phyloP scores from a whole-genome alignment of 305 asterid genomes.

The Plantago lanceolata region DNA sequence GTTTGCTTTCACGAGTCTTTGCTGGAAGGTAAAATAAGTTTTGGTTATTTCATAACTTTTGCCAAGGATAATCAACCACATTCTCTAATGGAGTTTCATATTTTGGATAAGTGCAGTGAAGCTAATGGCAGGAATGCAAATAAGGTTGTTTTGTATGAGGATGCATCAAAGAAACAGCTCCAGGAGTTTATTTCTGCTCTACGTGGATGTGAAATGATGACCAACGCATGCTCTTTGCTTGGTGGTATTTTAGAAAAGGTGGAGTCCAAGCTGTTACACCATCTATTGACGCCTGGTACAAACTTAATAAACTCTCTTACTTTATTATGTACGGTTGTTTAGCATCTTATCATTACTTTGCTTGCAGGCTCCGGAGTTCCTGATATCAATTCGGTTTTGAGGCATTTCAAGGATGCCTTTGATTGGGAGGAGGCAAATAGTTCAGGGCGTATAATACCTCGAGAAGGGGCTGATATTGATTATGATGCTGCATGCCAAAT shows the following conservation, averaged over 20 bases:
- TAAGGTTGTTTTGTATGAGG: constrained; percentile 86
- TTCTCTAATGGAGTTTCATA: constrained; percentile 21
- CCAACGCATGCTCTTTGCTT: constrained; percentile 66
- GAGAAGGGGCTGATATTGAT: constrained; percentile 81
- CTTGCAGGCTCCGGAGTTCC: constrained; percentile 67
- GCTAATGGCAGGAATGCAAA: constrained; percentile 88
- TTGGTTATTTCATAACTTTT: constrained; percentile 18
- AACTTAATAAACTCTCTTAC: constrained; percentile 20
- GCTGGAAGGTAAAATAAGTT: constrained; percentile 63
- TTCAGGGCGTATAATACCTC: constrained; percentile 89
- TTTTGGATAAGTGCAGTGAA: constrained; percentile 55
- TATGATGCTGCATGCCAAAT: constrained; percentile 79
- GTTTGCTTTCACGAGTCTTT: constrained; percentile 83
- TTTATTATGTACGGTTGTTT: constrained; percentile 21
- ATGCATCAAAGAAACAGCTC: constrained; percentile 83
- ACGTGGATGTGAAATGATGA: constrained; percentile 81
- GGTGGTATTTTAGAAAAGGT: constrained; percentile 50
- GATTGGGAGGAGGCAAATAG: constrained; percentile 93
- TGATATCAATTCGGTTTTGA: constrained; percentile 52
- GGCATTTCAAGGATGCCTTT: constrained; percentile 81
- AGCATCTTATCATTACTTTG: constrained; percentile 28
- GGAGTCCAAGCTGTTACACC: constrained; percentile 59
- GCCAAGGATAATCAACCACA: constrained; percentile 13
- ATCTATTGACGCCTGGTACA: constrained; percentile 70
- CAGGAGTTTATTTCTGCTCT: constrained; percentile 86